Base-by-base conservation (phyloP, 2,329 filamentous ascomycete species). In the Xylaria sp. region DNA sequence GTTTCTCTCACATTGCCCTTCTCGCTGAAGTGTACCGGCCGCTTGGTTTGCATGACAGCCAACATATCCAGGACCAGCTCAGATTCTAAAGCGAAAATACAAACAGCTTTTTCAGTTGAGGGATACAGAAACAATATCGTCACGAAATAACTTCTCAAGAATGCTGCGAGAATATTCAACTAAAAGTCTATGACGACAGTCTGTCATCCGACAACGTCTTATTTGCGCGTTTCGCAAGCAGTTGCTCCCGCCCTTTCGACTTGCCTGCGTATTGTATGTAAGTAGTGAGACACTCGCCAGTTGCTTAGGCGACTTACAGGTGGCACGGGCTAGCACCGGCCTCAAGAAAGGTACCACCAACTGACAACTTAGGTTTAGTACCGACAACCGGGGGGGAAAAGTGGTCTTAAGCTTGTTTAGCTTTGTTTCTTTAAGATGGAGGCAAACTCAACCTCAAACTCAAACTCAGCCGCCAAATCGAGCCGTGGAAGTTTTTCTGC, bases 391-490 rank as follows among this genome's bases (percentile, higher is more conserved):
- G 52, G 48, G 32, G 51, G 59, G 60, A 64, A 61, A 64, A 61
- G 66, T 60, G 63, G 66, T 63, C 63, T 67, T 48, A 52, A 60
- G 51, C 41, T 63, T 60, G 52, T 51, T 63, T 61, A 65, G 64
- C 52, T 66, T 62, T 56, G 55, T 63, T 60, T 58, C 44, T 46
- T 37, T 15, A 72, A 64, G 50, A 74, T 74, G 73, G 73, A 72
- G 71, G 46, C 71, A 61, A 73, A 69, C 68, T 68, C 66, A 67
- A 69, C 63, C 52, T 46, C 69, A 69, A 62, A 55, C 28, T 32
- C 70, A 63, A 73, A 68, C 68, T 68, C 66, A 66, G 68, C 63
- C 57, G 41, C 69, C 65, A 62, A 48, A 37, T 37, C 63, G 41
- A 65, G 34, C 46, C 51, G 52, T 50, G n/a, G 63, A 32, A 64